Conservation (phyloP, 352 stramenopile genomes). For the Thalassiosira livingstoniorum region DNA sequence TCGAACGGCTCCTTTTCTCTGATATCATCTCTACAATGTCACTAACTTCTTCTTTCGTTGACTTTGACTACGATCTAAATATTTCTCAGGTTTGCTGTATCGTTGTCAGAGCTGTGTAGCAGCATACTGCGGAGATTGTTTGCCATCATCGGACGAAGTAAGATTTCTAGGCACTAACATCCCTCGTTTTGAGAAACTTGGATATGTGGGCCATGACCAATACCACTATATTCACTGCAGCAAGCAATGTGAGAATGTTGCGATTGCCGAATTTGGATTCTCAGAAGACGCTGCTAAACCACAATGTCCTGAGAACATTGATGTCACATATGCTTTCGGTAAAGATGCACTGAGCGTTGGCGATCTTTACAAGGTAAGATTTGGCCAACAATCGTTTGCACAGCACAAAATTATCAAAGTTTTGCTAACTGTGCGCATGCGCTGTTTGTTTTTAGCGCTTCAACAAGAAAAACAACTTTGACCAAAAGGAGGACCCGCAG, state of each 20-base stretch:
- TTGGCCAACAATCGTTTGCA: too few species aligned
- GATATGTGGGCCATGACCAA: slow-evolving; percentile 73
- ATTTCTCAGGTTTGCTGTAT: slow-evolving; percentile 87
- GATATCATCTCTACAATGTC: too few species aligned
- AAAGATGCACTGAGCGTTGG: slow-evolving; percentile 48
- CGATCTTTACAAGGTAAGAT: slow-evolving; percentile 27
- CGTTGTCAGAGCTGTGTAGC: slow-evolving; percentile 81
- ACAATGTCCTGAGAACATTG: slow-evolving; percentile 52
- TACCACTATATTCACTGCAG: slow-evolving; percentile 82
- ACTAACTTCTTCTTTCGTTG: too few species aligned
- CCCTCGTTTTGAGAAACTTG: slow-evolving; percentile 75
- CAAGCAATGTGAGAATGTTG: slow-evolving; percentile 61
- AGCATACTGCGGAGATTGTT: slow-evolving; percentile 86
- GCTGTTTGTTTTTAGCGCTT: too few species aligned
- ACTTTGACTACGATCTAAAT: too few species aligned
- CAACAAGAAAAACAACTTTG: too few species aligned
- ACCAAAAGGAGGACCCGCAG: too few species aligned
- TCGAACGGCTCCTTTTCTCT: too few species aligned
- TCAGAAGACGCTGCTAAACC: slow-evolving; percentile 21
- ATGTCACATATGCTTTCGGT: slow-evolving; percentile 68
- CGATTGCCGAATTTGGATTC: slow-evolving; percentile 68
- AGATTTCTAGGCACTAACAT: slow-evolving; percentile 65
- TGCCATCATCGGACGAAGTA: slow-evolving; percentile 71
- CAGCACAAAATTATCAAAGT: too few species aligned
- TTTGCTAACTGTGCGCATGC: too few species aligned